Percentiles rank a stretch among this genome's conserved stretches.
Conservation (phyloP, 306 rosid species). For the Pyrus pyrifolia region DNA sequence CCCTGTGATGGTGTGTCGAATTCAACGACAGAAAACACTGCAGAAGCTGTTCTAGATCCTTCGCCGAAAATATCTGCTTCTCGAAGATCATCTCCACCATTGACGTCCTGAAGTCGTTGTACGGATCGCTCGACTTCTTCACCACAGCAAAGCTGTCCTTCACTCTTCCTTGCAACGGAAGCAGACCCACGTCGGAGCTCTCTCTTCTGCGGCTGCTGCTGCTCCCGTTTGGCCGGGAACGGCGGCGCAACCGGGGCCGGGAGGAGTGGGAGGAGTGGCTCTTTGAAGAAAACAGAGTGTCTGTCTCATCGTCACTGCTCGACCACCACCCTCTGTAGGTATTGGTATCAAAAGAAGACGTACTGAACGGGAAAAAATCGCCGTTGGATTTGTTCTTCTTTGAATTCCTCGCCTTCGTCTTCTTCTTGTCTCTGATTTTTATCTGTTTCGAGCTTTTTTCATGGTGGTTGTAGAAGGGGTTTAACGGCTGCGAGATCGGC, state of each 20-base stretch:
- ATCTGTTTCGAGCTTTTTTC: conserved; percentile 11
- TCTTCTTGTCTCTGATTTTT: conserved; percentile 5
- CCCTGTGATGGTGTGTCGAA: conserved; percentile 59
- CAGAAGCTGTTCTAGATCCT: conserved; percentile 77
- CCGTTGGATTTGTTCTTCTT: conserved; percentile 26
- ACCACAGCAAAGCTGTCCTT: conserved; percentile 86
- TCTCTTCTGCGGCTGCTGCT: conserved; percentile 6
- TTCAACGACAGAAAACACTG: conserved; percentile 81
- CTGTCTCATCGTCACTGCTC: conserved; percentile 73
- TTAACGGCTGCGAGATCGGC: conserved; percentile 29
- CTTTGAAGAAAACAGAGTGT: conserved; percentile 71
- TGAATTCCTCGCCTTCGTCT: conserved; percentile 17
- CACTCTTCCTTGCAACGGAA: conserved; percentile 66
- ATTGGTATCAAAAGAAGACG: conserved; percentile 41
- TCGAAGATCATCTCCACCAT: conserved; percentile 96
- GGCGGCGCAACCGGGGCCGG: conserved; percentile 26
- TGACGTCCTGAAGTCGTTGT: conserved; percentile 78
- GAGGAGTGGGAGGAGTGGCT: conserved; percentile 78
- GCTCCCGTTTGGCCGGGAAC: conserved; percentile 18
- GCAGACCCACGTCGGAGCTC: conserved; percentile 41
- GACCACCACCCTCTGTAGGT: conserved; percentile 59
- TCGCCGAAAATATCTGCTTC: conserved; percentile 69
- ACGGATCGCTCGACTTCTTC: conserved; percentile 88
- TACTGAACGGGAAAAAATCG: conserved; percentile 38
- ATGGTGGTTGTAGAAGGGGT: conserved; percentile 30